Base-by-base conservation (phyloP, 768 basidiomycete species). In the Butyriboletus loyo region DNA sequence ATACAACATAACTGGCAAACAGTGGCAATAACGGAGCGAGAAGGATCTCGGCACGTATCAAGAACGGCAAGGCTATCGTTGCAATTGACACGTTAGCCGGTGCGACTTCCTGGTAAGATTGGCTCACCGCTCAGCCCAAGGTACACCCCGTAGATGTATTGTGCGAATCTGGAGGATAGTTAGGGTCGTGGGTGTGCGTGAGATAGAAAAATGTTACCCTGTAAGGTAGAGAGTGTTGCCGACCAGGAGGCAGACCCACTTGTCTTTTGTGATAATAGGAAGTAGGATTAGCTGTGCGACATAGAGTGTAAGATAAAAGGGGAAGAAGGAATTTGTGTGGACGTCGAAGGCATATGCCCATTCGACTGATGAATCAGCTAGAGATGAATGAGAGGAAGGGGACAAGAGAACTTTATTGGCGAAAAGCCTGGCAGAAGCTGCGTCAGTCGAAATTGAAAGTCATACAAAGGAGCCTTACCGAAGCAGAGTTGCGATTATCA, bases 271-370 rank as follows among this genome's bases (percentile, higher is more conserved):
- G 44, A 98, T 77, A 42, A 98, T 78, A 2, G 92, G 88, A 2
- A 91, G 80, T 11, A 98, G 78, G 56, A 95, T 84, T 11, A 97
- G 78, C 65, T 98, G 92, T 0, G 88, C 89, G 53, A 93, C 75
- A 67, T 97, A 97, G 49, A 97, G 81, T 10, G 89, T 87, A 53
- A 97, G 81, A 72, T 90, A 96, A 53, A 94, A 75, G 19, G 94
- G 94, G 72, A 98, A 96, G 77, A 98, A 98, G 4, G 93, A 87
- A 63, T 98, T 98, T 53, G 89, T 95, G 70, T 97, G 94, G 15
- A 98, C 89, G 69, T 98, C 96, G 63, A 98, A 96, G 13, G 91
- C 92, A 70, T 97, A 98, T 5, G 87, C 89, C 90, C 87, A 94
- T 76, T 93, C 91, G 28, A 93, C 87, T 19, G 72, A 72, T 39